Base-by-base conservation (phyloP, 2,329 filamentous ascomycete genomes). In the Aureobasidium uvarum region DNA sequence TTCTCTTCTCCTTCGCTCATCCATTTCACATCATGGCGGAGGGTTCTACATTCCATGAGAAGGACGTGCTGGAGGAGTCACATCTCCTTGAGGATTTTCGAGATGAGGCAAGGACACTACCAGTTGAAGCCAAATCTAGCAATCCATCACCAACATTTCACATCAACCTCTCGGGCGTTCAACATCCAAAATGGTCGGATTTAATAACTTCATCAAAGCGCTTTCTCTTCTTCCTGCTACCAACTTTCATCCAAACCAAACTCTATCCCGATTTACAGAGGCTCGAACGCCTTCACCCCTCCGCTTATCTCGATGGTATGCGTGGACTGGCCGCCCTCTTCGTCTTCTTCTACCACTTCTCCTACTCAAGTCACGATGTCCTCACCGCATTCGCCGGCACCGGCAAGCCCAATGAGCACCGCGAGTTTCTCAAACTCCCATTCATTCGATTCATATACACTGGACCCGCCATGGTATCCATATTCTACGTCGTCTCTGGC, bases 401-500 rank as follows among this genome's bases (percentile, higher is more conserved):
- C 13, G 67, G 64, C 64, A 68, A 68, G n/a, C 36, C 65, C 36
- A 60, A 66, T 25, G 56, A 69, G 14, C 36, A 68, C 39, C 65
- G 62, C 25, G 56, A 69, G 13, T 62, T 66, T 16, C 55, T 84
- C 68, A 81, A 83, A 70, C 77, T 86, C 1, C 84, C 84, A 8
- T 79, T 86, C 67, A 64, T 86, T 20, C 78, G 84, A 16, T 75
- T 86, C 4, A 77, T 83, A 66, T 86, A 82, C 71, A 81, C 82
- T 60, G 84, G 84, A 0, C 83, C 82, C 3, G 69, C 83, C 0
- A 84, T 84, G 69, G 85, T 87, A 45, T 83, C 81, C 73, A 75
- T 86, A 68, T 88, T 88, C 77, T 87, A 86, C 71, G 81, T 86
- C 70, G 83, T 87, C 51, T 85, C 84, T 0, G 85, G 85, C 23